Evolutionary conservation across 805 yeast genomes (phyloP), one percentile per base, ranked within the genome.

Genomic region (Wickerhamomyces bovis): DNA sequence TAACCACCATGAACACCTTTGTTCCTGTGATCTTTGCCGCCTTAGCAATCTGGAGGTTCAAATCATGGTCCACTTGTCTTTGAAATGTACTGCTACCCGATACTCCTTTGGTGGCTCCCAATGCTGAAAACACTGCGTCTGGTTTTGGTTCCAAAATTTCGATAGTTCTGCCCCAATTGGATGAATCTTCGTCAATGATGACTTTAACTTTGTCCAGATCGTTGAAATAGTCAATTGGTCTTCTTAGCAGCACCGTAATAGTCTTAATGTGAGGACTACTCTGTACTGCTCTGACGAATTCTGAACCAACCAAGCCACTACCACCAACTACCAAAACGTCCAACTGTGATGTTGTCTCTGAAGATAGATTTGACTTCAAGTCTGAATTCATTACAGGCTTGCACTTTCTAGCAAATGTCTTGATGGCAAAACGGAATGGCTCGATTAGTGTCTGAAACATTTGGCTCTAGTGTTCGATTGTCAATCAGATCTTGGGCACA

Each of bases 11-110:
- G 51, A 76, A 79, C 0, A 85, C 82, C 31, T 73, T 70, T 49
- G 76, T 78, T 0, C 89, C 36, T 88, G 1, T 42, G 19, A 73
- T 73, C 10, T 68, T 77, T 58, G 77, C 81, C 3, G 94, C 95
- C 5, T 79, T 72, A 7, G 94, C 92, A 35, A 83, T 68, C 36
- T 69, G 75, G 41, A 76, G 59, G 55, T 85, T 86, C 55, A 83
- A 69, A 45, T 84, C 95, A 54, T 78, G 77, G 58, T 89, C 96
- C 53, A 89, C 78, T 52, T 72, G 69, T 52, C 72, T 71, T 63
- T 85, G 90, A n/a, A 76, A 73, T 26, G 78, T 84, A 19, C 77
- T 70, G 15, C 92, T 92, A 2, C 88, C 94, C 22, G 64, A 72
- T 36, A 25, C 20, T 19, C 75, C 81, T 44, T 75, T 72, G 1